phyloP scores from a whole-genome alignment of 257 asterid genomes.

The Solanum raphanifolium region DNA sequence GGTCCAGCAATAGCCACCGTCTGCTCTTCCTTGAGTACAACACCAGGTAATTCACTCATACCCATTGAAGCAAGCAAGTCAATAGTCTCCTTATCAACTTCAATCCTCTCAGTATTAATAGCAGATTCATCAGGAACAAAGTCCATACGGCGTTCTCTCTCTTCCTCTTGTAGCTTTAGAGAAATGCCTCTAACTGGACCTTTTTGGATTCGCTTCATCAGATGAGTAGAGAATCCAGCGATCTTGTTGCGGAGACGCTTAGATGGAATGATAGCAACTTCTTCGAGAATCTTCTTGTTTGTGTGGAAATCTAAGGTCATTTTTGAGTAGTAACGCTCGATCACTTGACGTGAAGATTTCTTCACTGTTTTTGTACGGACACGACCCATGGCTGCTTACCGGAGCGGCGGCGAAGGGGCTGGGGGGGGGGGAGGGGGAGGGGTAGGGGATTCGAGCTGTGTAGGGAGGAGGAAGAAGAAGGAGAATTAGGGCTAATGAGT shows the following conservation, averaged over 20 bases:
- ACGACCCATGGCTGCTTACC: slow-evolving; percentile 38
- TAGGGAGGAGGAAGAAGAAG: not conserved
- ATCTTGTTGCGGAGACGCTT: slow-evolving; percentile 74
- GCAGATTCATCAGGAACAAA: slow-evolving; percentile 61
- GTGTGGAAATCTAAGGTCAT: slow-evolving; percentile 61
- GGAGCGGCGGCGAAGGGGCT: not conserved
- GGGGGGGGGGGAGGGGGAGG: not conserved
- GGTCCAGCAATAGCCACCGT: slow-evolving; percentile 12
- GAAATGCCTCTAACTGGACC: slow-evolving; percentile 71
- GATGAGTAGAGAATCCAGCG: slow-evolving; percentile 62
- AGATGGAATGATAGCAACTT: slow-evolving; percentile 60
- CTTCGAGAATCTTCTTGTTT: slow-evolving; percentile 55
- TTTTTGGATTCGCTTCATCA: slow-evolving; percentile 65
- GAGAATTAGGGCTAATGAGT: slow-evolving; percentile 10
- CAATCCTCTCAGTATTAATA: slow-evolving; percentile 38
- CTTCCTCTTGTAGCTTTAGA: slow-evolving; percentile 68
- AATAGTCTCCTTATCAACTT: slow-evolving; percentile 64
- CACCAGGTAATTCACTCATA: slow-evolving; percentile 57
- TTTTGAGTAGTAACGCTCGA: slow-evolving; percentile 54
- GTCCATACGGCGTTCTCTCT: slow-evolving; percentile 78
- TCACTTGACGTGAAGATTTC: slow-evolving; percentile 59
- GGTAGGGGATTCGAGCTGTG: not conserved
- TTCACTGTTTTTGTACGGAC: slow-evolving; percentile 75
- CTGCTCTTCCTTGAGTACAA: slow-evolving; percentile 27
- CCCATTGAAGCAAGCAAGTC: slow-evolving; percentile 47